A percentile compares a stretch with the other conserved stretches of the same genome.
Conservation (phyloP, 371 early-diverging fungal genomes). For the Haplosporangium sp. region DNA sequence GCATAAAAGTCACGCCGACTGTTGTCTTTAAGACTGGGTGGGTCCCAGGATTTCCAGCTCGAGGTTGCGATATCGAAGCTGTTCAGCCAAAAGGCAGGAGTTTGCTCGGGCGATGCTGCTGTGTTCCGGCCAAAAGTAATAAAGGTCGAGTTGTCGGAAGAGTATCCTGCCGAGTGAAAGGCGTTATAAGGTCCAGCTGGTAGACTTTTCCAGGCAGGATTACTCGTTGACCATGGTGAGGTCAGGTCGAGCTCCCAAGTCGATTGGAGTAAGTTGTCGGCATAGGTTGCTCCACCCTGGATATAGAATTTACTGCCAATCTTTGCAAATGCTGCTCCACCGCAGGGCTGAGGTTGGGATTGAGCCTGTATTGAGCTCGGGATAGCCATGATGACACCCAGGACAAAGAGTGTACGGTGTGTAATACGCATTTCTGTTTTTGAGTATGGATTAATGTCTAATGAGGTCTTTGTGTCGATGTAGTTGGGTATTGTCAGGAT, state of each 20-base stretch:
- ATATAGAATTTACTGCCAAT: conserved; percentile 33
- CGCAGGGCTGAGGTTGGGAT: conserved; percentile 19
- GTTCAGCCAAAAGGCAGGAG: conserved; percentile 16
- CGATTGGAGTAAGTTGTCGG: conserved; percentile 19
- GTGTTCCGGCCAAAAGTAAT: conserved; percentile 42
- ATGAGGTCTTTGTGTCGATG: no score
- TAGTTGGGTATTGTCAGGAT: no score
- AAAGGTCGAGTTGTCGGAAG: conserved; percentile 23
- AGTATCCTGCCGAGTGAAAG: conserved; percentile 29
- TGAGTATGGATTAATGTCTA: no score
- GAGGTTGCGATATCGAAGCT: conserved; percentile 17
- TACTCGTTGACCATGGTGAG: conserved; percentile 12
- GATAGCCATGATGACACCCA: conserved; percentile 2
- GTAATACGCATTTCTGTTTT: conserved; percentile 5
- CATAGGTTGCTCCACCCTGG: conserved; percentile 29
- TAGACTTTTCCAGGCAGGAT: conserved; percentile 25
- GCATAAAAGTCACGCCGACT: conserved; percentile 40
- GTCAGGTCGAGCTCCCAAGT: conserved; percentile 37
- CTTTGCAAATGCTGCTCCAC: conserved; percentile 30
- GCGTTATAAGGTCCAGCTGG: conserved; percentile 28
- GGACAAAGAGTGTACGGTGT: conserved; percentile 3
- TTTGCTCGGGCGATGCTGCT: conserved; percentile 9
- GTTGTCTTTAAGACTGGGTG: conserved; percentile 9
- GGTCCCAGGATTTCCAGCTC: conserved; percentile 18
- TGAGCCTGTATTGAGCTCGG: conserved; percentile 4